Evolutionary conservation across 768 basidiomycete genomes (phyloP).

Genomic region (Tephrocybe sp.): DNA sequence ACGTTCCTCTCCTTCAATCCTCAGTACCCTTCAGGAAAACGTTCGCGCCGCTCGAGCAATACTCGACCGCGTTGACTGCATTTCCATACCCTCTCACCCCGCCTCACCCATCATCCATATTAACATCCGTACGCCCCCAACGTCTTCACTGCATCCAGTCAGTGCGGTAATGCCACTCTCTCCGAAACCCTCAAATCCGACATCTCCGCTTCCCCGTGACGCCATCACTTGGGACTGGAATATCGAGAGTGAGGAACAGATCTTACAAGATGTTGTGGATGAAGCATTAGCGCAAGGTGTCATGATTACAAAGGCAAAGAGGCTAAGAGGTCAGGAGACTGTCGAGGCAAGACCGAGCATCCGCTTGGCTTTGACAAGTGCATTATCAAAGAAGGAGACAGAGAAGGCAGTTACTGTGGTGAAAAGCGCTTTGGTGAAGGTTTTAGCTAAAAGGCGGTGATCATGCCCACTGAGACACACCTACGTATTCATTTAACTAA

Average conservation of each 20-base stretch:
- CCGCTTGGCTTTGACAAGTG: constrained; percentile 77
- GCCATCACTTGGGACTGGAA: constrained; percentile 53
- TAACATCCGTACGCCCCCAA: constrained; percentile 44
- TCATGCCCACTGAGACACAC: background rate
- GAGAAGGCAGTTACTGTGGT: constrained; percentile 84
- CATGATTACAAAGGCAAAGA: constrained; percentile 80
- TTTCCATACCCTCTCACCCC: constrained; percentile 83
- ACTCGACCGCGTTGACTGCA: constrained; percentile 78
- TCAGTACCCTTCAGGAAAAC: constrained; percentile 80
- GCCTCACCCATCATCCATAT: constrained; percentile 90
- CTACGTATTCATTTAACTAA: background rate
- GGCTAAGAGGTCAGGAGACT: constrained; percentile 82
- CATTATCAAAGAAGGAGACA: constrained; percentile 83
- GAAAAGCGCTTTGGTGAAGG: constrained; percentile 73
- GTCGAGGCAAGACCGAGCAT: constrained; percentile 83
- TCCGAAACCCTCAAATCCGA: constrained; percentile 49
- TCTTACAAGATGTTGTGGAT: constrained; percentile 93
- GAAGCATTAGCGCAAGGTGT: constrained; percentile 81
- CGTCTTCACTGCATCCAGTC: constrained; percentile 23
- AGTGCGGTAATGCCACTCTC: constrained; percentile 21
- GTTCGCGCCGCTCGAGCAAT: constrained; percentile 72
- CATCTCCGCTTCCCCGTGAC: constrained; percentile 46
- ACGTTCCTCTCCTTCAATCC: constrained; percentile 70
- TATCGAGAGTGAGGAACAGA: constrained; percentile 67
- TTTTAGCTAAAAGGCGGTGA: constrained; percentile 60